A percentile compares a stretch with the other conserved stretches of the same genome.
These are phyloP conservation scores for Aspergillus biplanus DNA, from an alignment of 495 filamentous ascomycete species.

Conservation along the genomic window DNA sequence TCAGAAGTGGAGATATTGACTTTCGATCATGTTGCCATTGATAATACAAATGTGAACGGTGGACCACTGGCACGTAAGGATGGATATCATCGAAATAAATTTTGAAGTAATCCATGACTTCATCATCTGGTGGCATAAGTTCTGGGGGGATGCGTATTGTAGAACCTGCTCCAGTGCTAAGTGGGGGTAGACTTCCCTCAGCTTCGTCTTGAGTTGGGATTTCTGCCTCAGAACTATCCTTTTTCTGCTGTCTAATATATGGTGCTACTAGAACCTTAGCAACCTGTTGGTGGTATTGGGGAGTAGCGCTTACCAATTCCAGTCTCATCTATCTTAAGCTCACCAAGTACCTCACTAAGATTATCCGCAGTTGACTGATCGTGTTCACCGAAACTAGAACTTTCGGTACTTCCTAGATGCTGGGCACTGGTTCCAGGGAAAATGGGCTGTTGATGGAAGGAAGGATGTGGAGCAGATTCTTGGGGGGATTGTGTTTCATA, in stretches of 20 bases:
- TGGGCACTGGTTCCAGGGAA: constrained; percentile 60
- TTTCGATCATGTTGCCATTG: constrained; percentile 89
- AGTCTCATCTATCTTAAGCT: constrained; percentile 83
- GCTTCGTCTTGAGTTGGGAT: constrained; percentile 76
- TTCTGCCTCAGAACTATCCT: constrained; percentile 62
- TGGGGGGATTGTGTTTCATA: constrained; percentile 72
- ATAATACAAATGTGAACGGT: constrained; percentile 80
- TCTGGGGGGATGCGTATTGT: constrained; percentile 90
- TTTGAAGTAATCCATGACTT: constrained; percentile 83
- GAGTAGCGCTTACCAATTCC: constrained; percentile 72
- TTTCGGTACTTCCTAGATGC: constrained; percentile 47
- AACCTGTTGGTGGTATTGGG: background rate
- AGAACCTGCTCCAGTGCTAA: constrained; percentile 66
- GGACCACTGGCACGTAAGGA: constrained; percentile 93
- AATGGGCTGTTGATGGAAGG: constrained; percentile 51
- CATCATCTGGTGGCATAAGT: constrained; percentile 89
- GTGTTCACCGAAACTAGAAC: constrained; percentile 44
- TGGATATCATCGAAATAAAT: constrained; percentile 93
- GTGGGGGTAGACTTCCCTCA: constrained; percentile 72
- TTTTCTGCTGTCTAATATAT: constrained; percentile 81
- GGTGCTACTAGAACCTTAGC: constrained; percentile 60
- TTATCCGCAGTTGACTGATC: constrained; percentile 72
- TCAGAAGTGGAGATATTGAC: constrained; percentile 85
- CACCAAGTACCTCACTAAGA: constrained; percentile 79
- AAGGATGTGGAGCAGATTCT: constrained; percentile 37